Evolutionary conservation across 2,329 filamentous ascomycete species (phyloP), one percentile per base, ranked within the genome.

Genomic region (Ilyonectria destructans): DNA sequence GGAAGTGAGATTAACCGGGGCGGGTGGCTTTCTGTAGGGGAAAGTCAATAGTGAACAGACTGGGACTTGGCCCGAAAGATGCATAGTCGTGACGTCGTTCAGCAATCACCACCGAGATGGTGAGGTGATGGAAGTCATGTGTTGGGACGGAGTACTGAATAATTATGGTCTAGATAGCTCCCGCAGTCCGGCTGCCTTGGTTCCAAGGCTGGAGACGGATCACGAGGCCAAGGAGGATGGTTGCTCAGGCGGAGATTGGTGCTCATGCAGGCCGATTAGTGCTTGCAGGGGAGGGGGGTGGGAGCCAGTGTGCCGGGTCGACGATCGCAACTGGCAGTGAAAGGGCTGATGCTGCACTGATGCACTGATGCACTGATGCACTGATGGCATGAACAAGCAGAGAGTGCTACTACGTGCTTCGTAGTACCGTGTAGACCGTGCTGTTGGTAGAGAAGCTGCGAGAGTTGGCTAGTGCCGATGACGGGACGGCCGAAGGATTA

Each of bases 191-290:
- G 56, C 56, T 46, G 59, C 51, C 59, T 65, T 64, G 63, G 58
- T 35, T 40, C 62, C 54, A 65, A 64, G 52, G 65, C 40, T 29
- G 57, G 67, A 71, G 65, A 49, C 65, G 35, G 49, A 74, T 68
- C 73, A 70, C 64, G 74, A 74, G 70, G 70, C 56, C 43, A 69
- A 51, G 61, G 46, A 58, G 55, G 49, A 55, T 61, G 67, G 21
- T n/a, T 55, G 57, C 66, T 66, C 58, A 45, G 48, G 65, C 73
- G 74, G 74, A 76, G 73, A 76, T 76, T 76, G 70, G 63, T 62
- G 54, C 60, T 70, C 56, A 61, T 56, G 65, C 61, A 45, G 62
- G 35, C 56, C 52, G 61, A 23, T 71, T 71, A 69, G 74, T 61
- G 45, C 43, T 40, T 70, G 56, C 72, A 75, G 61, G 60, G 68